phyloP scores from a whole-genome alignment of 805 yeast genomes.

The Lipomyces lipofer region DNA sequence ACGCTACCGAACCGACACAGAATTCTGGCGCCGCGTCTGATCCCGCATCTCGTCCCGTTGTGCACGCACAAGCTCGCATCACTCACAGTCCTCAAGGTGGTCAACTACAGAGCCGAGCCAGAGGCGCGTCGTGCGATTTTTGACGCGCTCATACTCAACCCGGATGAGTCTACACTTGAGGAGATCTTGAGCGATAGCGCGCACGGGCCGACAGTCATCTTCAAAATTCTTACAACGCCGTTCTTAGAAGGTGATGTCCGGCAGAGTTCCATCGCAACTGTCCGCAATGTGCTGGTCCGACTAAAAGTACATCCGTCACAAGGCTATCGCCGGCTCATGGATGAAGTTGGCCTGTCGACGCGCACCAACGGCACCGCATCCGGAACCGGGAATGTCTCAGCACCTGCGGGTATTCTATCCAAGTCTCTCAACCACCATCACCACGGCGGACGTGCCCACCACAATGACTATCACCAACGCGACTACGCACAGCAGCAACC shows the following conservation, averaged over 20 bases:
- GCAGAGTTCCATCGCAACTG: conserved; percentile 58
- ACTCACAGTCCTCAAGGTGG: conserved; percentile 73
- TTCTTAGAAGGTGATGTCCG: conserved; percentile 57
- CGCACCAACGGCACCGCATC: conserved; percentile 6
- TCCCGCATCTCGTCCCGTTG: conserved; percentile 61
- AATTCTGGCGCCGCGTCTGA: conserved; percentile 61
- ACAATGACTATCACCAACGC: neutral
- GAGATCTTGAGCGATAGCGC: conserved; percentile 63
- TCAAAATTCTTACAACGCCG: conserved; percentile 76
- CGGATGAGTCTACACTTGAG: conserved; percentile 43
- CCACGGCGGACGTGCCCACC: neutral
- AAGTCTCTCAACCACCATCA: neutral
- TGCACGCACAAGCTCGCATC: conserved; percentile 84
- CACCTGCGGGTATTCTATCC: neutral
- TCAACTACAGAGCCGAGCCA: conserved; percentile 66
- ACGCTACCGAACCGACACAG: conserved; percentile 62
- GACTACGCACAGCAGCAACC: neutral
- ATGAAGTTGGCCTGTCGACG: conserved; percentile 74
- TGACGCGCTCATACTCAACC: conserved; percentile 61
- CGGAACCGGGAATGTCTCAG: neutral
- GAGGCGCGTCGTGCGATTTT: conserved; percentile 62
- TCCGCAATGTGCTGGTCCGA: conserved; percentile 62
- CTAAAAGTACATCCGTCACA: conserved; percentile 56
- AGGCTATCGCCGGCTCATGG: conserved; percentile 82
- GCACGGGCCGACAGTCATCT: conserved; percentile 75